Conservation (phyloP, 1,139 yeast genomes). For the Diutina siamensis region DNA sequence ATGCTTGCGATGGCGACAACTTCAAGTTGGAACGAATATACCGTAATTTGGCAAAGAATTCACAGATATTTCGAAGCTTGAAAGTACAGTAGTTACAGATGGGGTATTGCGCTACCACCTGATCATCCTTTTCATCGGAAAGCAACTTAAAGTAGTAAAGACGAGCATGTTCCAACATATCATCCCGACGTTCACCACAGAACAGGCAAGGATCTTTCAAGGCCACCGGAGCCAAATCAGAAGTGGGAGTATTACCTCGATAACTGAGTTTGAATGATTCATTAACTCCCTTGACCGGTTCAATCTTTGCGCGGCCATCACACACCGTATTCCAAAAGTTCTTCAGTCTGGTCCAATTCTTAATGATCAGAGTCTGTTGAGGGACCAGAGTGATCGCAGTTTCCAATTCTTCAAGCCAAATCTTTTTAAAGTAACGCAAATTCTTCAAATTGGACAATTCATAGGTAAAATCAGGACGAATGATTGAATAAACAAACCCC, state of each 20-base stretch:
- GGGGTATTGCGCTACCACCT: constrained; percentile 42
- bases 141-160: constrained; percentile 51
- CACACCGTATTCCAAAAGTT: constrained; percentile 54
- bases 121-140: constrained; percentile 12
- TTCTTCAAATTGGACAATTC: constrained; percentile 36
- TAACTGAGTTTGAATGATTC: constrained; percentile 45
- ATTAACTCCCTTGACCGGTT: constrained; percentile 78
- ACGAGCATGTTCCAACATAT: constrained; percentile 65
- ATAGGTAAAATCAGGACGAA: constrained; percentile 24
- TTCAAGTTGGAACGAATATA: constrained; percentile 42
- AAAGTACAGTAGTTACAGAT: constrained; percentile 75
- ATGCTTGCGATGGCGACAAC: constrained; percentile 16
- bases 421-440: constrained; percentile 50
- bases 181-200: constrained; percentile 69
- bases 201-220: constrained; percentile 63
- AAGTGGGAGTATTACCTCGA: constrained; percentile 9
- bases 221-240: constrained; percentile 48
- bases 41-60: constrained; percentile 63
- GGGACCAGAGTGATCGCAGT: constrained; percentile 31
- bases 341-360: constrained; percentile 35
- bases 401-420: constrained; percentile 72
- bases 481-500: constrained; percentile 23
- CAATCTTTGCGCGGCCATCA: constrained; percentile 75
- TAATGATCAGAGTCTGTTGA: constrained; percentile 25
- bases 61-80: constrained; percentile 70